Base-by-base conservation (phyloP, 345 rosid genomes). In the Microthlaspi erraticum region DNA sequence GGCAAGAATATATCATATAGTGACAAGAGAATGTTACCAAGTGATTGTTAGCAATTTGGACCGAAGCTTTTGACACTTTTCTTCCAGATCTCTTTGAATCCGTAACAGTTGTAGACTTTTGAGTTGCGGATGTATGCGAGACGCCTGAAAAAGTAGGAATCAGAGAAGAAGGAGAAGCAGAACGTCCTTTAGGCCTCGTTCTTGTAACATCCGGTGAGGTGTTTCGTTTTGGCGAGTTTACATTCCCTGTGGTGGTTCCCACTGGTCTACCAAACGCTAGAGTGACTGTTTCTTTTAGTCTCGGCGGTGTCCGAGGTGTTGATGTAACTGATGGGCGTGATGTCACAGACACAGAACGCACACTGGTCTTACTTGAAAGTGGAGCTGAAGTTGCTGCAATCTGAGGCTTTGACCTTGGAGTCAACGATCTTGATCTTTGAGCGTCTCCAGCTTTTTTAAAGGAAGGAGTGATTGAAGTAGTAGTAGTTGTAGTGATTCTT, bases 231-330 rank as follows among this genome's bases (percentile, higher is more conserved):
- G 78, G 70, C 0, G 69, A 52, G 19, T 44, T 49, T 13, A 56
- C 71, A 56, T 56, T 48, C 18, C 41, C 48, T 29, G 67, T 43
- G 38, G 67, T 43, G 38, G 64, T 54, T 53, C 5, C 61, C 77
- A 73, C 72, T 49, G 77, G 77, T 58, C 72, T 34, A 41, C 77
- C 77, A 1, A 73, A 73, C 38, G 77, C 72, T 66, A 73, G 66
- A 57, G 78, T 43, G 42, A 61, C 68, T 59, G 61, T 16, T 74
- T 67, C 78, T 75, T 69, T 60, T 34, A n/a, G 8, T 53, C 57
- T 60, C 54, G 78, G 74, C 3, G 77, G 77, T 58, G 72, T 73
- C 31, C 8, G 66, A 60, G 78, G 78, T 60, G 64, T 43, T 54
- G 26, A 5, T 34, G 68, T 59, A 64, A 38, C 26, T 46, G 71